Conservation (phyloP, 2,329 filamentous ascomycete genomes). For the Ascochyta rabiei region DNA sequence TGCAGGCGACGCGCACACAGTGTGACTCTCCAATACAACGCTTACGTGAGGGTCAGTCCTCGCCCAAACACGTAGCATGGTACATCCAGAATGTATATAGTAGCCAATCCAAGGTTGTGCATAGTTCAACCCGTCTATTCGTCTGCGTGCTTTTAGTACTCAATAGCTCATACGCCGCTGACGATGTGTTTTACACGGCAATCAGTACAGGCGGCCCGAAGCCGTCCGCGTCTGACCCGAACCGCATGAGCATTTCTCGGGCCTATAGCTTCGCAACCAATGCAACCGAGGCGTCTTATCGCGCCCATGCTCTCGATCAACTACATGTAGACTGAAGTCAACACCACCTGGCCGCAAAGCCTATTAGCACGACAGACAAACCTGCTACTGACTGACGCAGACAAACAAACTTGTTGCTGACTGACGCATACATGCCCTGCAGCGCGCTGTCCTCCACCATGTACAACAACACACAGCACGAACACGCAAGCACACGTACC, state of each 20-base stretch:
- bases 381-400: background rate
- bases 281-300: background rate
- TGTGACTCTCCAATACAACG: background rate
- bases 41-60: background rate
- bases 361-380: too few relatives aligned
- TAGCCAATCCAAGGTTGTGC: too few relatives aligned
- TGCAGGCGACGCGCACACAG: slow-evolving; percentile 2
- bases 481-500: slow-evolving; percentile 3
- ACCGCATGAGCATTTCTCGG: background rate
- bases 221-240: background rate
- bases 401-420: background rate
- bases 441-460: background rate
- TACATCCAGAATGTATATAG: background rate
- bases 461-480: background rate
- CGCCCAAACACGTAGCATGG: background rate
- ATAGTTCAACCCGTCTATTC: background rate
- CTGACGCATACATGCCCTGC: background rate
- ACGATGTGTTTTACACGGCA: background rate
- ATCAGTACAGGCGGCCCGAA: background rate
- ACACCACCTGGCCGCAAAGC: background rate
- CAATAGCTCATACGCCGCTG: background rate
- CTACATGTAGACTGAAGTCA: too few relatives aligned
- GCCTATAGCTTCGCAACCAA: background rate
- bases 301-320: too few relatives aligned
- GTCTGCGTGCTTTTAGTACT: background rate